Percentiles rank a stretch among this genome's conserved stretches.
Conservation (phyloP, 441 rosid species). For the Arabidopsis lyrata region DNA sequence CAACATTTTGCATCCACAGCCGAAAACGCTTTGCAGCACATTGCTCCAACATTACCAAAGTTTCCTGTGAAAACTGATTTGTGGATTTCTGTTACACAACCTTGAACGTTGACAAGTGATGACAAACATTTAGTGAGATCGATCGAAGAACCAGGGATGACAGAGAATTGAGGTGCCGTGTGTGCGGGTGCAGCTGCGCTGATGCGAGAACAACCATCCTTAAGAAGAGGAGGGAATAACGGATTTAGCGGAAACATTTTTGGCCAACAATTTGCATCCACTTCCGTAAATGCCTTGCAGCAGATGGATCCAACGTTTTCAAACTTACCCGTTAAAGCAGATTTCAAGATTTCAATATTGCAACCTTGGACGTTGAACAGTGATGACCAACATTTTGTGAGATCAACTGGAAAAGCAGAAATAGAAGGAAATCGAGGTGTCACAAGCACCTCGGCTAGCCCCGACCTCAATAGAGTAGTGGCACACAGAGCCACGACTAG, state of each 20-base stretch:
- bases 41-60: conserved; percentile 19
- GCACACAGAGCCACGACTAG: background rate
- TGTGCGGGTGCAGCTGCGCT: background rate
- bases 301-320: conserved; percentile 2
- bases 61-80: conserved; percentile 19
- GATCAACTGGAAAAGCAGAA: background rate
- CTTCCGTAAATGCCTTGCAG: conserved; percentile 3
- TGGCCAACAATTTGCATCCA: conserved; percentile 34
- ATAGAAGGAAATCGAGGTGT: background rate
- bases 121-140: conserved; percentile 16
- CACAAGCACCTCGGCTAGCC: background rate
- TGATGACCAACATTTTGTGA: conserved; percentile 29
- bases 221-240: conserved; percentile 13
- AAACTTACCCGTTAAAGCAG: conserved; percentile 1
- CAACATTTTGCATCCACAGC: conserved; percentile 23
- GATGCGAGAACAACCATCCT: conserved; percentile 5
- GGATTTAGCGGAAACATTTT: conserved; percentile 25
- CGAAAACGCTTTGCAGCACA: conserved; percentile 29
- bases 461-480: background rate
- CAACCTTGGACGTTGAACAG: conserved; percentile 8
- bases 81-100: conserved; percentile 32
- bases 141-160: background rate
- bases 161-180: background rate
- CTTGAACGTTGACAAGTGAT: conserved; percentile 5
- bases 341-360: background rate